Conservation (phyloP, 352 stramenopile genomes). For the Pythium sp. region DNA sequence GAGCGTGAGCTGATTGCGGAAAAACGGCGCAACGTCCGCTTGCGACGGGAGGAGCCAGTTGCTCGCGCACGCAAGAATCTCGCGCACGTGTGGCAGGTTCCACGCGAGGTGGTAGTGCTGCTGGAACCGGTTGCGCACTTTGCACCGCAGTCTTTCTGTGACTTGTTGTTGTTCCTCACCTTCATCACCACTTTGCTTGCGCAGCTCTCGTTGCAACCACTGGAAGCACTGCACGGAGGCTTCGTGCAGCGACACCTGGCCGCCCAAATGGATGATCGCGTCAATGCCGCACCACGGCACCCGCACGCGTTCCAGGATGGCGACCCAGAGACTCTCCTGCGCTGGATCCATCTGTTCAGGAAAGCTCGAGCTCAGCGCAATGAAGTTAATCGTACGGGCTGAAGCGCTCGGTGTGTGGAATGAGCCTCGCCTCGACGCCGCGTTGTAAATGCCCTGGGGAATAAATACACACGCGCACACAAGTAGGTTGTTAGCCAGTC, state of each 20-base stretch:
- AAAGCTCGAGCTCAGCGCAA: conserved; percentile 71
- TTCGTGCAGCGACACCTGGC: conserved; percentile 74
- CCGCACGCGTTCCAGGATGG: conserved; percentile 41
- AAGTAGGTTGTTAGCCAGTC: neutral
- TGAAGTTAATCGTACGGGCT: conserved; percentile 33
- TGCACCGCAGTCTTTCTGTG: conserved; percentile 21
- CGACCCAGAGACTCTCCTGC: conserved; percentile 56
- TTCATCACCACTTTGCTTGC: conserved; percentile 5
- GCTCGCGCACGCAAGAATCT: conserved; percentile 55
- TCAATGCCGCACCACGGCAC: conserved; percentile 71
- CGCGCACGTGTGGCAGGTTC: conserved; percentile 62
- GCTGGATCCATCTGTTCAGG: conserved; percentile 56
- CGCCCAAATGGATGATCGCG: conserved; percentile 65
- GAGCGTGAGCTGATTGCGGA: conserved; percentile 32
- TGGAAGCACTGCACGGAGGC: conserved; percentile 58
- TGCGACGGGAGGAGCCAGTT: conserved; percentile 68
- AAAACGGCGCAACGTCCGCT: conserved; percentile 60
- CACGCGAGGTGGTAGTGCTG: conserved; percentile 66
- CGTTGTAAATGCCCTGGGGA: conserved; percentile 53
- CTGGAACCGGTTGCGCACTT: conserved; percentile 60
- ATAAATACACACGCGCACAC: neutral
- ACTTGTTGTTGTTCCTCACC: conserved; percentile 1
- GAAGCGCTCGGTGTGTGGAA: conserved; percentile 54
- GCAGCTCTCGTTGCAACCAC: conserved; percentile 45
- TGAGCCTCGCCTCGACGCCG: conserved; percentile 38